Conservation (phyloP, 2,329 filamentous ascomycete species). For the Colletotrichum limetticola region DNA sequence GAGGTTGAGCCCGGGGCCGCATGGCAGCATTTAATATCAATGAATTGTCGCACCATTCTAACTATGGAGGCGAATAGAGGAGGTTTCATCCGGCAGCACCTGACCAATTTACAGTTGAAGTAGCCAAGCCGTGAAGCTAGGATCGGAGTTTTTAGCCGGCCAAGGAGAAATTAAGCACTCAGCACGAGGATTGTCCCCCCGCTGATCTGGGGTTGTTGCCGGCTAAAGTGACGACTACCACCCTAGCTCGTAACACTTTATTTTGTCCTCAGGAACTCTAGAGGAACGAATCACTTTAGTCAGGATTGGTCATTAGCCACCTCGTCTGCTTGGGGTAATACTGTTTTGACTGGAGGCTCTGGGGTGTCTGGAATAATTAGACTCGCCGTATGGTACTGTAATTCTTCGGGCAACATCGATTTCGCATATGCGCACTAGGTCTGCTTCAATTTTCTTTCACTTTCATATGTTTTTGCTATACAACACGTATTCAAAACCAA, state of each 20-base stretch:
- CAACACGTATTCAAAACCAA: not conserved
- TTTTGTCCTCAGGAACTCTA: not conserved
- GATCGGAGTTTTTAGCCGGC: constrained; percentile 9
- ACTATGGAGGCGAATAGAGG: not conserved
- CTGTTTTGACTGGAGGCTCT: not conserved
- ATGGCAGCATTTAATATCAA: not conserved
- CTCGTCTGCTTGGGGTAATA: not conserved
- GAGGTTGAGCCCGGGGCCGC: not conserved
- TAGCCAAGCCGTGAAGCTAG: not conserved
- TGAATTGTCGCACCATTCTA: not conserved
- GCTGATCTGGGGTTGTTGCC: not conserved
- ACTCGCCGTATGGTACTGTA: not conserved
- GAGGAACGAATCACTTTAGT: not conserved
- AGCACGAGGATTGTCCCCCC: not conserved
- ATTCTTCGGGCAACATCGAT: not conserved
- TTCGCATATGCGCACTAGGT: not conserved
- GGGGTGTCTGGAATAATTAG: not conserved
- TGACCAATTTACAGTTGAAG: not conserved
- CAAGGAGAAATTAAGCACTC: constrained; percentile 10
- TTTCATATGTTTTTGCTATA: not conserved
- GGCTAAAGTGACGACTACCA: constrained; percentile 10
- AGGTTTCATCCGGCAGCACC: not conserved
- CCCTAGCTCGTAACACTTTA: not conserved
- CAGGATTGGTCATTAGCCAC: not conserved
- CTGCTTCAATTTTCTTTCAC: not conserved